phyloP scores from a whole-genome alignment of 192 early-diverging fungal genomes.

The Haplosporangium gracile region DNA sequence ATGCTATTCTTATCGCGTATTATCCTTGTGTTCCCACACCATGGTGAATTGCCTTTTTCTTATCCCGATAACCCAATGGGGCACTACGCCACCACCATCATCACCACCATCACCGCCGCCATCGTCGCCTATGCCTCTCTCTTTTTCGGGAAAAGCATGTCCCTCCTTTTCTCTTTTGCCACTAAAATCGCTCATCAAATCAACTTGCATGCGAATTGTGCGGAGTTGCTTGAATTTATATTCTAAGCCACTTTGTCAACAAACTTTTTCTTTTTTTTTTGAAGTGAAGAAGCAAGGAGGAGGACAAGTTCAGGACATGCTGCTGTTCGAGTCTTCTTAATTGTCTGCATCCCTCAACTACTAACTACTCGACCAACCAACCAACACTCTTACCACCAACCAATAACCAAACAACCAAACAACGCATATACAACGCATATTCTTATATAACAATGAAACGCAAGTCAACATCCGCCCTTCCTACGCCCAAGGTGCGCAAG shows the following conservation, averaged over 20 bases:
- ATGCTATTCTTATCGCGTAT: conserved; percentile 1
- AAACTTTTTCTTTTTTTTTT: conserved; percentile 12
- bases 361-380: background rate
- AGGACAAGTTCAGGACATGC: background rate
- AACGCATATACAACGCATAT: background rate
- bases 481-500: conserved; percentile 41
- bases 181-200: background rate
- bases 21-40: background rate
- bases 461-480: conserved; percentile 20
- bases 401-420: background rate
- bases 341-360: background rate
- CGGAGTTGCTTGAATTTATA: background rate
- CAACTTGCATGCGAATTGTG: no score
- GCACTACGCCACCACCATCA: background rate
- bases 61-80: background rate
- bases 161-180: background rate
- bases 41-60: background rate
- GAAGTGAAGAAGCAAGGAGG: background rate
- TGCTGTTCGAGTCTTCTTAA: background rate
- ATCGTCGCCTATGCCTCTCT: no score
- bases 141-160: no score
- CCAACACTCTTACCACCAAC: background rate
- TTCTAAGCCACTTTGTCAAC: background rate
- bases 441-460: conserved; percentile 26
- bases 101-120: no score